Conservation (phyloP, 208 protist species). For the Porcisia hertigi region DNA sequence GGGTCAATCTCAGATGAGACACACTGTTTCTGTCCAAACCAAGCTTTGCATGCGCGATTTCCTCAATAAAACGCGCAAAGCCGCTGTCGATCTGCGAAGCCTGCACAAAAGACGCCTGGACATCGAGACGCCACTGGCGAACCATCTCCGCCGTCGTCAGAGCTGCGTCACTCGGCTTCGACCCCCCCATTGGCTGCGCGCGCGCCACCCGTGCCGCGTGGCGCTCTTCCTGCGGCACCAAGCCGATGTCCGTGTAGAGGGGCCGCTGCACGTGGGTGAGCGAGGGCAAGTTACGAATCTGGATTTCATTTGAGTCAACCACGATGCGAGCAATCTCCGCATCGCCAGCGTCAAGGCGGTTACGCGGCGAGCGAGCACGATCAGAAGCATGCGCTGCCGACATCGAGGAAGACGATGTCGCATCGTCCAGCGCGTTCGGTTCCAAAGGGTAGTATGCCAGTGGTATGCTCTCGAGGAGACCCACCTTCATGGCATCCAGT, state of each 20-base stretch:
- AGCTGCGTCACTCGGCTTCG: slow-evolving; percentile 17
- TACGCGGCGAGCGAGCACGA: slow-evolving; percentile 9
- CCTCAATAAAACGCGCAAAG: slow-evolving; percentile 56
- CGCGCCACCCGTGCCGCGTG: slow-evolving; percentile 69
- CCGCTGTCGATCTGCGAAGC: slow-evolving; percentile 52
- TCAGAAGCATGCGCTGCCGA: slow-evolving; percentile 40
- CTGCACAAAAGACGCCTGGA: slow-evolving; percentile 59
- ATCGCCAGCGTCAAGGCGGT: slow-evolving; percentile 48
- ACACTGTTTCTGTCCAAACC: slow-evolving; percentile 47
- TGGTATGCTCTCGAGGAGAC: slow-evolving; percentile 71
- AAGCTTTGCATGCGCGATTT: slow-evolving; percentile 61
- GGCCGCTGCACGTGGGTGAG: slow-evolving; percentile 78
- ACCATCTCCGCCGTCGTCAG: slow-evolving; percentile 30
- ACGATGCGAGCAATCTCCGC: slow-evolving; percentile 71
- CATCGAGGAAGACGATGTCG: slow-evolving; percentile 30
- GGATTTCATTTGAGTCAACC: slow-evolving; percentile 59
- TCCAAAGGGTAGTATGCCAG: slow-evolving; percentile 64
- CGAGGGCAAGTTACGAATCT: slow-evolving; percentile 65
- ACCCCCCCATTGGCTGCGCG: slow-evolving; percentile 50
- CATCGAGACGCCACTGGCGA: slow-evolving; percentile 49
- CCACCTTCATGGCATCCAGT: slow-evolving; percentile 70
- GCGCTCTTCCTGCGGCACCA: slow-evolving; percentile 73
- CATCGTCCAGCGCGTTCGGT: slow-evolving; percentile 39
- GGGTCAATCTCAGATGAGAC: slow-evolving; percentile 42
- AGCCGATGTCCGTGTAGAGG: slow-evolving; percentile 85